A percentile compares a stretch with the other conserved stretches of the same genome.
Evolutionary conservation across 2,329 filamentous ascomycete genomes (phyloP).

Genomic region (Xylaria sp.): DNA sequence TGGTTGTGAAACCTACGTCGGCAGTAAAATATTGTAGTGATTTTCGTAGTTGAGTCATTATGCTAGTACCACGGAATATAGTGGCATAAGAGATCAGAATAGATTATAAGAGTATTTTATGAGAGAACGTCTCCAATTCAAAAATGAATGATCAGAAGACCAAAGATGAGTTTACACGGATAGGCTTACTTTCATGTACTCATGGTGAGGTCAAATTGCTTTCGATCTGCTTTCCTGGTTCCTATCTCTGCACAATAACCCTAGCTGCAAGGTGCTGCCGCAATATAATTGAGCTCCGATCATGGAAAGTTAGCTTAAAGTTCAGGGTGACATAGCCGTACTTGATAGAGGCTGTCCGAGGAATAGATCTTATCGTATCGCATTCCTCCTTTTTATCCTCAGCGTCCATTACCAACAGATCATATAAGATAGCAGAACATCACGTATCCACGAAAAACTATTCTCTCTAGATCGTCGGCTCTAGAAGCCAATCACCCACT

Average conservation of each 20-base stretch:
- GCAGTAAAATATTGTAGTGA: background rate
- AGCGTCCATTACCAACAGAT: background rate
- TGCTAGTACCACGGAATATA: background rate
- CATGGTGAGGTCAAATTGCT: background rate
- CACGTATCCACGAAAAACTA: background rate
- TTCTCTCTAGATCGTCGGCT: background rate
- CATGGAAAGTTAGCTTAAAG: background rate
- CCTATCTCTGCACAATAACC: background rate
- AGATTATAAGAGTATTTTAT: background rate
- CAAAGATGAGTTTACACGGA: background rate
- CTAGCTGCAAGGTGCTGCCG: background rate
- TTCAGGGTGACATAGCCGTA: background rate
- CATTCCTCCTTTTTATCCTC: background rate
- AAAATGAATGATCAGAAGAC: background rate
- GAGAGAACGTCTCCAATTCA: background rate
- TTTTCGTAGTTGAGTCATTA: background rate
- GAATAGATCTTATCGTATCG: background rate
- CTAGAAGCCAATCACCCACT: background rate
- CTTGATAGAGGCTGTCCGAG: background rate
- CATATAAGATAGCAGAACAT: background rate
- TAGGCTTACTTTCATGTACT: background rate
- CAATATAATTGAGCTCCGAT: background rate
- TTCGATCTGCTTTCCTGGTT: background rate
- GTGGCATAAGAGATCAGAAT: background rate
- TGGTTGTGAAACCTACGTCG: background rate